Percentiles rank a stretch among this genome's conserved stretches.
These are phyloP conservation scores for Lactarius hatsudake DNA, from an alignment of 768 basidiomycete genomes.

Conservation along the genomic window DNA sequence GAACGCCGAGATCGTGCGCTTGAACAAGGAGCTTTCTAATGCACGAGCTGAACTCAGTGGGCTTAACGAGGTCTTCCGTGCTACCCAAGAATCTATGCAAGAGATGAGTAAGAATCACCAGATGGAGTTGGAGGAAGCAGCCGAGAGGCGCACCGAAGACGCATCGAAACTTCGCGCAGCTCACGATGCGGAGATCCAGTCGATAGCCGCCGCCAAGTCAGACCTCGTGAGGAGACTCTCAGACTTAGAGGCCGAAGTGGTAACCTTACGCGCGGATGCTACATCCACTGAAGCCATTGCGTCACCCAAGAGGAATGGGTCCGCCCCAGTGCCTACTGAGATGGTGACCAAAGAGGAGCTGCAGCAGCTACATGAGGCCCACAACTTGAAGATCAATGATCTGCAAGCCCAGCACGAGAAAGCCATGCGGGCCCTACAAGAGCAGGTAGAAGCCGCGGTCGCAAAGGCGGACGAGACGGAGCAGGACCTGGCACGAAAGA, in stretches of 20 bases:
- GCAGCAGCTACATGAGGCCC: constrained; percentile 76
- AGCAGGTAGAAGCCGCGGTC: constrained; percentile 55
- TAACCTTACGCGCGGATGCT: constrained; percentile 57
- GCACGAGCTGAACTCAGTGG: constrained; percentile 69
- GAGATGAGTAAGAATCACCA: constrained; percentile 69
- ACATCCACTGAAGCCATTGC: constrained; percentile 43
- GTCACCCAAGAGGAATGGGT: constrained; percentile 57
- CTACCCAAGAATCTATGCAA: constrained; percentile 67
- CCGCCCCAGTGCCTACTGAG: constrained; percentile 38
- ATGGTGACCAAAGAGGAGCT: constrained; percentile 75
- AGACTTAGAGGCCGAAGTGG: constrained; percentile 76
- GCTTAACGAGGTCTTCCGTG: constrained; percentile 60
- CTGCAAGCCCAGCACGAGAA: constrained; percentile 66
- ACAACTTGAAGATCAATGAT: constrained; percentile 77
- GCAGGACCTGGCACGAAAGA: constrained; percentile 61
- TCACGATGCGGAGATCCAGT: constrained; percentile 60
- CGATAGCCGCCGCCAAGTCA: constrained; percentile 57
- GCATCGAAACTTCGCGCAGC: constrained; percentile 55
- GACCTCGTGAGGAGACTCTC: constrained; percentile 61
- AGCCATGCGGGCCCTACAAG: constrained; percentile 48
- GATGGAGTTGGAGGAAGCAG: constrained; percentile 74
- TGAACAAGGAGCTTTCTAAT: constrained; percentile 56
- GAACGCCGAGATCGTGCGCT: constrained; percentile 51
- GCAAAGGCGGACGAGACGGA: constrained; percentile 52
- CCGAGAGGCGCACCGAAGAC: constrained; percentile 67